Evolutionary conservation across 129 eudicot genomes (phyloP).

Genomic region (Deinandra increscens): DNA sequence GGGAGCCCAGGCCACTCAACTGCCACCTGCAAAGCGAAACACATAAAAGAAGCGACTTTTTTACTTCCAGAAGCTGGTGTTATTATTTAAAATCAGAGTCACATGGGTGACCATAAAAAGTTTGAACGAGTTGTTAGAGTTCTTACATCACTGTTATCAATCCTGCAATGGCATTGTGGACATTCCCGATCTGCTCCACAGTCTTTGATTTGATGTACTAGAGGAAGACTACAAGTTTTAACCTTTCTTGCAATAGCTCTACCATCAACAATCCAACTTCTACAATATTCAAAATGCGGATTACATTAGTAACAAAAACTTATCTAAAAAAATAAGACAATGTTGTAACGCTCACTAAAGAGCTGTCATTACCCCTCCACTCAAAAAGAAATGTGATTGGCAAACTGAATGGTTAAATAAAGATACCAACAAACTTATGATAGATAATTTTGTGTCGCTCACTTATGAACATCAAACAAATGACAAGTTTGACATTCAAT

Average conservation of each 20-base stretch:
- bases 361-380: not conserved
- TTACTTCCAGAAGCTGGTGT: not conserved
- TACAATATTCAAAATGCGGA: conserved; percentile 29
- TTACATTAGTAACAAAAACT: conserved; percentile 1
- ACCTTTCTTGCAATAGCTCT: conserved; percentile 73
- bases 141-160: conserved; percentile 83
- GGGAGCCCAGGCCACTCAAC: conserved; percentile 91
- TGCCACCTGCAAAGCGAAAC: conserved; percentile 46
- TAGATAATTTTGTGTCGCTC: not conserved
- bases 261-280: conserved; percentile 74
- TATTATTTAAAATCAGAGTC: not conserved
- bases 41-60: conserved; percentile 4
- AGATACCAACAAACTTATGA: not conserved
- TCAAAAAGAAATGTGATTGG: not conserved
- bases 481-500: not conserved
- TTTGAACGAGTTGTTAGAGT: conserved; percentile 12
- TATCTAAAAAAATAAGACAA: not conserved
- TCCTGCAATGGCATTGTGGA: conserved; percentile 62
- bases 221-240: conserved; percentile 51
- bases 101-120: not conserved
- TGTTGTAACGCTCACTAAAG: not conserved
- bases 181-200: conserved; percentile 74
- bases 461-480: not conserved
- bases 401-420: not conserved
- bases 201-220: conserved; percentile 58